Percentiles rank a stretch among this genome's conserved stretches.
These are phyloP conservation scores for Solanum etuberosum DNA, from an alignment of 257 asterid genomes.

Conservation along the genomic window DNA sequence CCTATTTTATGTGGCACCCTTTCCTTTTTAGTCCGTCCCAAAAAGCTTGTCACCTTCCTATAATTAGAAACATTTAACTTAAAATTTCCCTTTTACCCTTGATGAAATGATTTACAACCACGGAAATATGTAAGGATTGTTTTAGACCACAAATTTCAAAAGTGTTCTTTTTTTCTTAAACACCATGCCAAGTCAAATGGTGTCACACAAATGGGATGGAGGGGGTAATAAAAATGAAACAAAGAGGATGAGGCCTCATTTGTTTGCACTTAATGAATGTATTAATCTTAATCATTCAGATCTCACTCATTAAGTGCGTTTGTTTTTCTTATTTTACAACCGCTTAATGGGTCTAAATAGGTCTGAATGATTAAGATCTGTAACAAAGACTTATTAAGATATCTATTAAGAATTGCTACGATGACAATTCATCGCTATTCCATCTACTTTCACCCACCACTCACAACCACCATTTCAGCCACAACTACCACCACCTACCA, in stretches of 20 bases:
- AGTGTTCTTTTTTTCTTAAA: neutral
- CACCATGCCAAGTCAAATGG: neutral
- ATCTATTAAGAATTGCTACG: neutral
- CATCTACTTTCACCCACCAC: neutral
- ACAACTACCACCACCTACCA: neutral
- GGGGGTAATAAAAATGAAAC: neutral
- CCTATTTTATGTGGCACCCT: neutral
- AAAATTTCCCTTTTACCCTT: neutral
- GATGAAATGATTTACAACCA: neutral
- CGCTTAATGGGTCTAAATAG: neutral
- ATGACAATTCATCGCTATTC: neutral
- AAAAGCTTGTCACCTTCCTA: neutral
- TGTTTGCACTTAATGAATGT: neutral
- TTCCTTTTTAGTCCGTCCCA: neutral
- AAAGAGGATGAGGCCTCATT: neutral
- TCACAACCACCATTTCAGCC: neutral
- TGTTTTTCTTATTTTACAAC: neutral
- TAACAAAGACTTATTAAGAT: neutral
- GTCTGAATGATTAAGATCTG: neutral
- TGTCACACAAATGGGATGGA: no score
- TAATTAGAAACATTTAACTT: neutral
- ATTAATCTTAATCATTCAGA: no score
- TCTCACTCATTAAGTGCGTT: neutral
- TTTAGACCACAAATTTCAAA: neutral
- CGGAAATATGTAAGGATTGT: neutral